Evolutionary conservation across 495 filamentous ascomycete species (phyloP), one percentile per base, ranked within the genome.

Genomic region (Apodospora peruviana): DNA sequence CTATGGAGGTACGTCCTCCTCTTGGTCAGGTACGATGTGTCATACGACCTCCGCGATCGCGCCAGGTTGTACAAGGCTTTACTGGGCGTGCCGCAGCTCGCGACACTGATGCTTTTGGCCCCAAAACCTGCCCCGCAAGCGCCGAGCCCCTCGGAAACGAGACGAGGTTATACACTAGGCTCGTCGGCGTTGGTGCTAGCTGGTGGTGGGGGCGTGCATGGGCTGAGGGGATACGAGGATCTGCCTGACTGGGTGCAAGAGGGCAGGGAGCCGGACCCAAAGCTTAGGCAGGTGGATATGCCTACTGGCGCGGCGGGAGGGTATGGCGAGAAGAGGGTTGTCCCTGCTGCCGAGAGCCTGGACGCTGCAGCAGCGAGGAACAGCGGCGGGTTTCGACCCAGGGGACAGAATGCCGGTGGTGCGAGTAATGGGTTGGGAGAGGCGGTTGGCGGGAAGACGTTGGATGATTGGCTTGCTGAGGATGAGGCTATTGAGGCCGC

Each of bases 1-100:
- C 77, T 98, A 12, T 96, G 88, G 83, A 76, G 77, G 18, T 94
- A 98, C 59, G 81, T 91, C 39, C 74, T 93, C 4, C 80, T 91
- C 27, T 77, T 98, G 5, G 86, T 84, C 11, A 82, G 93, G 50
- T 98, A 97, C 60, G 91, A 96, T 55, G 86, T 84, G 0, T 96
- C 91, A 3, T 98, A 96, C 63, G 90, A 96, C 59, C 81, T 97
- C 4, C 88, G 93, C 34, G 93, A 96, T 58, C 87, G 93, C 18
- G 81, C 90, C 2, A 79, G 93, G 7, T 70, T 96, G 22, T 96
- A 95, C 69, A 90, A 88, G 53, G 81, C 86, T 2, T 78, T 98
- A 3, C 79, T 98, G 1, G 77, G 80, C 18, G 79, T 79, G 10
- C 87, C 91, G 0, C 88, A 96, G 60, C 80, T 98, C 14, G 93